Base-by-base conservation (phyloP, 148 eudicot genomes). In the Oxyria digyna region DNA sequence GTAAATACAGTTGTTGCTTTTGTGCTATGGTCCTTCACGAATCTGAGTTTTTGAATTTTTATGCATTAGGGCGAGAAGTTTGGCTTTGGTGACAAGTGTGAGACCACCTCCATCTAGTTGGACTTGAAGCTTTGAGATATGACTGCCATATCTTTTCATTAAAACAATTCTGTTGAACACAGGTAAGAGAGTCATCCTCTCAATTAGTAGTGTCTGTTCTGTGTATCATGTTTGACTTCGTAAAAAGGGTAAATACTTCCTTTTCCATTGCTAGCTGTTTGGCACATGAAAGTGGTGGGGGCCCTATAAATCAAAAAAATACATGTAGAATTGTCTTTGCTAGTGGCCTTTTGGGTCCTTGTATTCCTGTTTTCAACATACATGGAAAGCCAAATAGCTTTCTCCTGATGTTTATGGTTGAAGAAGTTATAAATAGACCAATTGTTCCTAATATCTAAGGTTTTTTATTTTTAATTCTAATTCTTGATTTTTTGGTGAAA, bases 61-160 rank as follows among this genome's bases (percentile, higher is more conserved):
- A 46, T 31, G 24, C 20, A 74, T 63, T 83, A 89, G 97, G 96
- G 82, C 49, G 54, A 75, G 80, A 80, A 76, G 50, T 85, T 74
- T 64, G 91, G 96, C 43, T 89, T 89, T 71, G 81, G 76, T 26
- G 68, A 72, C 45, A 73, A 67, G 74, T 42, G 29, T 13, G 42
- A 14, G 23, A 55, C 77, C 21, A 62, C 63, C 65, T 38, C 83
- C 49, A 50, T 77, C 46, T 50, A 80, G 67, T 13, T 31, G 65
- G 65, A 26, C 15, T 0, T 59, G 38, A 29, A 59, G 18, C 14
- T 59, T n/a, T n/a, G n/a, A n/a, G n/a, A n/a, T n/a, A n/a, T 29
- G 37, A 59, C 6, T 59, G 33, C 10, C 2, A 59, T 59, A 37
- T 38, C 65, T 59, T 59, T 27, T 27, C 9, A 21, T 8, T 24